A percentile compares a stretch with the other conserved stretches of the same genome.
Conservation (phyloP, 768 basidiomycete genomes). For the Boletus rubroflammeus region DNA sequence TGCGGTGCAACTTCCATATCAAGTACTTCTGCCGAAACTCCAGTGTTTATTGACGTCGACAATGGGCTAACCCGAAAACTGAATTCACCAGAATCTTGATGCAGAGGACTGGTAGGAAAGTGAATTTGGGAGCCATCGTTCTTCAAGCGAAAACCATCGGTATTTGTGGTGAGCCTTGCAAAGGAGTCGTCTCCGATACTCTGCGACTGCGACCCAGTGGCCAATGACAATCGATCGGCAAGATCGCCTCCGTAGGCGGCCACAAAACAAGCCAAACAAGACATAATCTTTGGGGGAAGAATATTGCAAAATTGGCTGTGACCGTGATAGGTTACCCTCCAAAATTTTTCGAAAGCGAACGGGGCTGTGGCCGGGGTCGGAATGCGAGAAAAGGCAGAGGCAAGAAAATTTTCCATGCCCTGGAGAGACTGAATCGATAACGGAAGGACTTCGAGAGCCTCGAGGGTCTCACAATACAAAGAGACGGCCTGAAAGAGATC, state of each 20-base stretch:
- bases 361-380: constrained; percentile 48
- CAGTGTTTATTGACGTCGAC: background rate
- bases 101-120: background rate
- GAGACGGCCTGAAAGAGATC: constrained; percentile 23
- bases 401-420: constrained; percentile 43
- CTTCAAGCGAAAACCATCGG: constrained; percentile 20
- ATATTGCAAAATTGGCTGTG: constrained; percentile 32
- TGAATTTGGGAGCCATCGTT: background rate
- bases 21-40: background rate
- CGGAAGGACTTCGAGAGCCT: constrained; percentile 35
- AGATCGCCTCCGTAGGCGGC: constrained; percentile 49
- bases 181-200: constrained; percentile 24
- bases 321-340: constrained; percentile 54
- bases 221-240: constrained; percentile 40
- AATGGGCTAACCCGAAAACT: constrained; percentile 23
- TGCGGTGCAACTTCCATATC: background rate
- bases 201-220: constrained; percentile 35
- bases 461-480: constrained; percentile 46
- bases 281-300: constrained; percentile 43
- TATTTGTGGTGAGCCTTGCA: constrained; percentile 5
- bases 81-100: constrained; percentile 8
- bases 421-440: constrained; percentile 41
- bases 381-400: constrained; percentile 48
- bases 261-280: constrained; percentile 43
- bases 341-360: constrained; percentile 52